Evolutionary conservation across 1,139 yeast genomes (phyloP).

Genomic region (Groenewaldozyma sp.): DNA sequence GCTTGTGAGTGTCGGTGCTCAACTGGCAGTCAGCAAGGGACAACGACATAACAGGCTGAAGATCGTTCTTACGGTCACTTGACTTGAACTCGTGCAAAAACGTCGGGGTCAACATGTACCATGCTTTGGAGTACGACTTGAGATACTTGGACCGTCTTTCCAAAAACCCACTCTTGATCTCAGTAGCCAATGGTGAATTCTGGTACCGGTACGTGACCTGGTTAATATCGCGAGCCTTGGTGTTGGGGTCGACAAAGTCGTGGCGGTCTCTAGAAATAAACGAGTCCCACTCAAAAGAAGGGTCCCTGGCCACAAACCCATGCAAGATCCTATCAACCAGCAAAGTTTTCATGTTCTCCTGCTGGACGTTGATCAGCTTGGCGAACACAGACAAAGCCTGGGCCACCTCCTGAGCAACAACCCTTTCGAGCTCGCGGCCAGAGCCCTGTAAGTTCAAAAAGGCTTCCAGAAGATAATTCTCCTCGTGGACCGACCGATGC

Average conservation of each 20-base stretch:
- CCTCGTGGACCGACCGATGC: constrained; percentile 69
- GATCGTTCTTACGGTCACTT: constrained; percentile 71
- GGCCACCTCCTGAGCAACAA: constrained; percentile 79
- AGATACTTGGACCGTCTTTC: constrained; percentile 88
- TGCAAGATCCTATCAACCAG: constrained; percentile 54
- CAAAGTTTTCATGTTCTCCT: constrained; percentile 26
- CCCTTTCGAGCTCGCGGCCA: constrained; percentile 81
- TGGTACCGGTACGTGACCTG: constrained; percentile 61
- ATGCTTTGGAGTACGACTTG: constrained; percentile 81
- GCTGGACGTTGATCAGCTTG: constrained; percentile 30
- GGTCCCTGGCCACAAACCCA: constrained; percentile 70
- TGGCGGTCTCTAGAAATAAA: constrained; percentile 58
- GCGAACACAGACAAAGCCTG: constrained; percentile 69
- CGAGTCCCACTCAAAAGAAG: constrained; percentile 82
- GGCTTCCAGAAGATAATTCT: constrained; percentile 80
- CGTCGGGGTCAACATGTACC: constrained; percentile 84
- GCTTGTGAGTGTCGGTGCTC: constrained; percentile 63
- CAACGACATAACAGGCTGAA: constrained; percentile 80
- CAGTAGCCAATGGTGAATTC: constrained; percentile 58
- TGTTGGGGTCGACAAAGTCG: constrained; percentile 66
- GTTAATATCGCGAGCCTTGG: constrained; percentile 57
- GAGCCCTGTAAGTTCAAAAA: constrained; percentile 77
- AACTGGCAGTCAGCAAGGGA: constrained; percentile 74
- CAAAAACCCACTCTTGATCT: constrained; percentile 69
- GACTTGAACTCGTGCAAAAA: constrained; percentile 87